Evolutionary conservation across 495 filamentous ascomycete genomes (phyloP).

Genomic region (Penicillium maclennaniae): DNA sequence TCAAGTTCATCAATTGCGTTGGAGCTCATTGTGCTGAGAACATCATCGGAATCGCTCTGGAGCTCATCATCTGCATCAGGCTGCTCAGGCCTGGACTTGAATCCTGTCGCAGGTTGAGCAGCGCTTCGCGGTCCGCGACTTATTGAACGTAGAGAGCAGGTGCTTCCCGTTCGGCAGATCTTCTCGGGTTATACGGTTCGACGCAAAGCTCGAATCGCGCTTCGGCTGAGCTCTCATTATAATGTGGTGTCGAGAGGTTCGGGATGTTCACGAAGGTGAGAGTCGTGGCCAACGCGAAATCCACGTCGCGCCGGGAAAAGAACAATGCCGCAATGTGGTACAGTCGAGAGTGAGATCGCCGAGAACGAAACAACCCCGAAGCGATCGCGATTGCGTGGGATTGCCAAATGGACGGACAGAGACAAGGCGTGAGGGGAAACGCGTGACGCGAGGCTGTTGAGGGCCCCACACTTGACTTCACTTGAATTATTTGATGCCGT

Average conservation of each 20-base stretch:
- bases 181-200: slow-evolving; percentile 11
- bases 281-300: slow-evolving; percentile 2
- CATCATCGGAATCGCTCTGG: not conserved
- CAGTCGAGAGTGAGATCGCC: not conserved
- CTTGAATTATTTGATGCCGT: not conserved
- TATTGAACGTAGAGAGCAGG: slow-evolving; percentile 27
- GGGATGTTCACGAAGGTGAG: not conserved
- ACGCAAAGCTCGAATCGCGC: slow-evolving; percentile 26
- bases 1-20: not conserved
- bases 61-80: not conserved
- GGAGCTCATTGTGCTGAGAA: not conserved
- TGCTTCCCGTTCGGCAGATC: not conserved
- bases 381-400: not conserved
- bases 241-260: slow-evolving; percentile 1
- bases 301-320: not conserved
- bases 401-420: not conserved
- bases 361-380: not conserved
- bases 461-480: not conserved
- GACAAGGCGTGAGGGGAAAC: slow-evolving; percentile 8
- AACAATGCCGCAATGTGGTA: not conserved
- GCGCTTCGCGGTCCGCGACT: not conserved
- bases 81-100: not conserved
- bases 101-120: not conserved
- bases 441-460: slow-evolving; percentile 5
- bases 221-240: slow-evolving; percentile 19